Evolutionary conservation across 805 yeast species (phyloP).

Genomic region (Peterozyma xylosa): DNA sequence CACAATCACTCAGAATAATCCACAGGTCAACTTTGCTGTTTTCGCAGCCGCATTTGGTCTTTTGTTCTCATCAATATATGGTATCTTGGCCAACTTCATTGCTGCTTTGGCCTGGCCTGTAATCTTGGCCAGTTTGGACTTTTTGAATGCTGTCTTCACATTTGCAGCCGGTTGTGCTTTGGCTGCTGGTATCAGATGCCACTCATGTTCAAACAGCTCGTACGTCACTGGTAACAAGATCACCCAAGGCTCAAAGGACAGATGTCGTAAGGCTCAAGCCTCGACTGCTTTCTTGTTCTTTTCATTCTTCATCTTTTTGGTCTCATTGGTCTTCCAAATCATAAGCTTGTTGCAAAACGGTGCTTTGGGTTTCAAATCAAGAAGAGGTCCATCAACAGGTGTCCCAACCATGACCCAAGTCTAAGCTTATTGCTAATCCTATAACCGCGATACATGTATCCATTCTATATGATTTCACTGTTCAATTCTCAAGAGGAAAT

Average conservation of each 20-base stretch:
- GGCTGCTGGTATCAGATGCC: constrained; percentile 83
- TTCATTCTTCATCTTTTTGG: constrained; percentile 68
- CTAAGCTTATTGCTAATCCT: constrained; percentile 25
- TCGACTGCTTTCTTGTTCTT: constrained; percentile 77
- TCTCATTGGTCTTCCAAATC: constrained; percentile 45
- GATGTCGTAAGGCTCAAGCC: constrained; percentile 96
- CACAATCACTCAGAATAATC: constrained; percentile 38
- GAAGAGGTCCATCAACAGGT: constrained; percentile 62
- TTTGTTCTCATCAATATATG: constrained; percentile 74
- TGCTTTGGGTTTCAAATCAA: constrained; percentile 46
- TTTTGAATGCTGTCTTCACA: constrained; percentile 84
- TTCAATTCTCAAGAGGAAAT: too few species aligned
- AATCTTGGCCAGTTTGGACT: constrained; percentile 66
- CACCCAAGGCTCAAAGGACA: constrained; percentile 66
- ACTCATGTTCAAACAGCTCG: constrained; percentile 67
- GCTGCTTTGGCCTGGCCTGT: constrained; percentile 85
- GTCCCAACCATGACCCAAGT: constrained; percentile 89
- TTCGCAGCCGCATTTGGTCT: constrained; percentile 86
- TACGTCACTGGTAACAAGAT: constrained; percentile 63
- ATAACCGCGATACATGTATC: neutral
- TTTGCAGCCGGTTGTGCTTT: constrained; percentile 92
- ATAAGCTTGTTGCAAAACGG: constrained; percentile 48
- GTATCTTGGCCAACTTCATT: constrained; percentile 67
- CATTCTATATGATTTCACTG: neutral
- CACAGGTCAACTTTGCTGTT: constrained; percentile 85